Evolutionary conservation across 306 rosid genomes (phyloP), one percentile per base, ranked within the genome.

Genomic region (Elaeagnus macrophylla): DNA sequence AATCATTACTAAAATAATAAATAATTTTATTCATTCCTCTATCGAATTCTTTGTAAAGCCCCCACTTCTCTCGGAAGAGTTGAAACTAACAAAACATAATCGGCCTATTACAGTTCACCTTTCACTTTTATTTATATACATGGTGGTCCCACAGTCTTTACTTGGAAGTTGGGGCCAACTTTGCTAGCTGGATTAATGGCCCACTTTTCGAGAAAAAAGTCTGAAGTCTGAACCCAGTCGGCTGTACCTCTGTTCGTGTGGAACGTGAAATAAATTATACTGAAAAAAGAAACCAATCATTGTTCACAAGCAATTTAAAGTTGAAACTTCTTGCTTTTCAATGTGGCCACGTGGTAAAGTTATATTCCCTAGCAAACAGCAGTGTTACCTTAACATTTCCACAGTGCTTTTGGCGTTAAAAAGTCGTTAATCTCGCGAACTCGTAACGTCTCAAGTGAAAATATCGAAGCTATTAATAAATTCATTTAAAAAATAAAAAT

Each of bases 341-440:
- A 5, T 5, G 15, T 46, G 32, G 66, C 76, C 83, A 82, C 87
- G 90, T 79, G 83, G 53, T 45, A 13, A 62, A 57, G 69, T 10
- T 6, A n/a, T 7, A 51, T 8, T 15, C 54, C 48, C 6, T 14
- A 39, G 2, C 2, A 7, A 10, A 56, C 48, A 19, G 47, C 18
- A 0, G 45, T 50, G 79, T 55, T n/a, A 78, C 5, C 36, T 32
- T 62, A 68, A 7, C 65, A 56, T 10, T 4, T 62, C 48, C 39
- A 25, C 32, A 20, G 8, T 41, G 39, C 56, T 62, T 79, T 57
- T 69, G 66, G 75, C 90, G 75, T 79, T 78, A 43, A 73, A 84
- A 88, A 73, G 91, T 88, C 94, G 91, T 78, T 75, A 78, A 75
- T 65, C 74, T 80, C 85, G 90, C 85, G 85, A 70, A 74, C 72